A percentile compares a stretch with the other conserved stretches of the same genome.
phyloP scores from a whole-genome alignment of 805 yeast genomes.

The Spathaspora girioi region DNA sequence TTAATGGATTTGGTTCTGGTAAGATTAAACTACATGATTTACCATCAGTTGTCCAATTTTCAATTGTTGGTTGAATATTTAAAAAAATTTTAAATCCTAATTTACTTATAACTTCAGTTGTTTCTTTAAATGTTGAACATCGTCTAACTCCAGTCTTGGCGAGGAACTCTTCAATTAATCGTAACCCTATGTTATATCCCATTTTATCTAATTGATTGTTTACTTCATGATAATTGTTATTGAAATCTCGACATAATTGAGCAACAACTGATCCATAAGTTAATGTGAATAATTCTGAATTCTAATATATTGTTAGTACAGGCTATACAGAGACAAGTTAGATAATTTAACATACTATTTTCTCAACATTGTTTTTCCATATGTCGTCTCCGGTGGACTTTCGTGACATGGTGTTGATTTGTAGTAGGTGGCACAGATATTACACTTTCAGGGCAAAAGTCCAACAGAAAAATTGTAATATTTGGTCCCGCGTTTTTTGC shows the following conservation, averaged over 20 bases:
- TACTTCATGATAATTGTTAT: constrained; percentile 71
- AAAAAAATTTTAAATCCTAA: constrained; percentile 89
- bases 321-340: neutral
- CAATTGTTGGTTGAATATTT: constrained; percentile 71
- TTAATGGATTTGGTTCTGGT: constrained; percentile 77
- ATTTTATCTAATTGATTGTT: constrained; percentile 81
- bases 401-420: constrained; percentile 18
- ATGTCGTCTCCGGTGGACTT: constrained; percentile 68
- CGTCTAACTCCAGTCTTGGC: constrained; percentile 85
- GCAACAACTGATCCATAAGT: constrained; percentile 94
- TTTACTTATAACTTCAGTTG: constrained; percentile 81
- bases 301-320: constrained; percentile 35
- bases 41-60: constrained; percentile 74
- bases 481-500: neutral
- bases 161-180: constrained; percentile 88
- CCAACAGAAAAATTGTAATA: neutral
- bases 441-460: neutral
- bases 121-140: constrained; percentile 74
- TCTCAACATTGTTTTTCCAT: constrained; percentile 86
- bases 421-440: neutral
- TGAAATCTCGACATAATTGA: constrained; percentile 81
- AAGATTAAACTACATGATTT: constrained; percentile 70
- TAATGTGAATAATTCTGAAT: constrained; percentile 88
- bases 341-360: constrained; percentile 55
- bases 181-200: constrained; percentile 93